These are phyloP conservation scores for Thymus mandschuricus DNA, from an alignment of 257 asterid species.

Conservation along the genomic window DNA sequence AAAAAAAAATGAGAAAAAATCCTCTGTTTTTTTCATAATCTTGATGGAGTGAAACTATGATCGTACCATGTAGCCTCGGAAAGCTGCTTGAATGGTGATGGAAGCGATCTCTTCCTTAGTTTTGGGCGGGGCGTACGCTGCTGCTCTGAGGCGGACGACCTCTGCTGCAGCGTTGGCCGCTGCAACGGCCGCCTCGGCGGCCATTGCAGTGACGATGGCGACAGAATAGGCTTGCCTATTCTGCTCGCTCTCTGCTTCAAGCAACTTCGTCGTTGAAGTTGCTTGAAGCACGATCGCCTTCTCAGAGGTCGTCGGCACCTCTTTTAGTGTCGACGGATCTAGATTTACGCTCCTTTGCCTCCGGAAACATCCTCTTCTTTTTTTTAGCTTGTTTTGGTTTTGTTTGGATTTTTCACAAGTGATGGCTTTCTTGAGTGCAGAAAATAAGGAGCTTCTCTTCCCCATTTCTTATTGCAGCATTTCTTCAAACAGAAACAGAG, in stretches of 20 bases:
- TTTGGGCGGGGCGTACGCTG: constrained; percentile 45
- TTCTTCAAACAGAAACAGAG: not conserved
- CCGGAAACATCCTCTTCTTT: constrained; percentile 55
- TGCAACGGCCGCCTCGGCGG: constrained; percentile 89
- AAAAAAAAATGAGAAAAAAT: not conserved
- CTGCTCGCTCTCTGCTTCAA: constrained; percentile 70
- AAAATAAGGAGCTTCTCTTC: constrained; percentile 62
- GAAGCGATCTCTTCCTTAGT: constrained; percentile 71
- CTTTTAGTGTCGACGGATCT: constrained; percentile 34
- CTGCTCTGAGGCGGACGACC: constrained; percentile 71
- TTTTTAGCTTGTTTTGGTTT: constrained; percentile 54
- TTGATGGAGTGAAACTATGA: not conserved
- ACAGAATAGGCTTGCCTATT: constrained; percentile 71
- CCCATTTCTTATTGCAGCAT: constrained; percentile 53
- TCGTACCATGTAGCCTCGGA: constrained; percentile 76
- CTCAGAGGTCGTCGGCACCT: constrained; percentile 27
- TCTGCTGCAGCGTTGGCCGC: constrained; percentile 89
- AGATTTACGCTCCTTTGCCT: constrained; percentile 46
- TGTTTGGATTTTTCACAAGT: constrained; percentile 45
- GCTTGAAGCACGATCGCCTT: constrained; percentile 33
- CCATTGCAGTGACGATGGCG: constrained; percentile 73
- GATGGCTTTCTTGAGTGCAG: constrained; percentile 60
- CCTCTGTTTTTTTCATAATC: no score
- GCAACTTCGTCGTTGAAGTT: constrained; percentile 41
- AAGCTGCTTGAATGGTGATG: constrained; percentile 70